Evolutionary conservation across 345 rosid genomes (phyloP), one percentile per base, ranked within the genome.

Genomic region (Isatis tinctoria): DNA sequence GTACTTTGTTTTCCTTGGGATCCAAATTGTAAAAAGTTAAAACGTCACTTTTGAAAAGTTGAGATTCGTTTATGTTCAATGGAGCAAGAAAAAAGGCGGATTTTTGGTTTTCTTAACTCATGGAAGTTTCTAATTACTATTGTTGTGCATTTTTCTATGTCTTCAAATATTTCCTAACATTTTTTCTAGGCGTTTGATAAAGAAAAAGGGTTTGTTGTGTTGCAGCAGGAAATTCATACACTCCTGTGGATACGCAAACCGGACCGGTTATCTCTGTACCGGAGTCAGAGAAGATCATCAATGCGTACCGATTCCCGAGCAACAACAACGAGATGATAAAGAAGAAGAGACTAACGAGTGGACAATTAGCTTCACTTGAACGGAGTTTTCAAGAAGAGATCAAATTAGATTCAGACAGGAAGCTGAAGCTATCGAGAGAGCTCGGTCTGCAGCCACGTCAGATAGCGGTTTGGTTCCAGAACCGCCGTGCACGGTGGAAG

Each of bases 381-480:
- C 83, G 83, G 39, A 85, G 90, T 76, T 93, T 93, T 73, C 94
- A 85, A 62, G 98, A 90, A 76, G 98, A 91, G 78, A 82, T 87
- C 32, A 93, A 93, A 85, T 40, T 93, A 69, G 98, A 93, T 26
- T 93, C 98, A 33, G 93, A 89, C 39, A 69, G 93, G 81, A 90
- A 93, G 62, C 80, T 89, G 83, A 88, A 82, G 84, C 85, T 93
- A 44, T 89, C 98, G 6, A 80, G 87, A 26, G 97, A 93, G 45
- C 87, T 93, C 27, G 97, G 97, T 67, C 79, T 90, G 17, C 96
- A 90, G 79, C 98, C 97, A 9, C 83, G 98, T 62, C 98, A 93
- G 81, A 83, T 90, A 51, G 96, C 97, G 10, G 90, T 93, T 48
- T 93, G 98, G 98, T 93, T 93, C 79, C 98, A 90, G 52, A 90